phyloP scores from a whole-genome alignment of 2,329 filamentous ascomycete genomes.

The Sporothrix dimorphospora region DNA sequence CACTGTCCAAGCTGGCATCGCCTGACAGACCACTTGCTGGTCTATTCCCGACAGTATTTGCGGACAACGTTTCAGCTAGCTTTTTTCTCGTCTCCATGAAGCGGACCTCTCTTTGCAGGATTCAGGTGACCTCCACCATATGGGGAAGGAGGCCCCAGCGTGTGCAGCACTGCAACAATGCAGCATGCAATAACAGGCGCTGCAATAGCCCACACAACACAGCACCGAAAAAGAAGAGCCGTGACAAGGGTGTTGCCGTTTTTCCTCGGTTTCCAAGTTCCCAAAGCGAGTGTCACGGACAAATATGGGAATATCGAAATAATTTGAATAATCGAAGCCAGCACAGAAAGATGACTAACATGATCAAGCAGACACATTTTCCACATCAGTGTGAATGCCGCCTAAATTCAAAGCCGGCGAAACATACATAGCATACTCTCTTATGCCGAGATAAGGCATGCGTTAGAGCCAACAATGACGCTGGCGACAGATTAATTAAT shows the following conservation, averaged over 20 bases:
- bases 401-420: neutral
- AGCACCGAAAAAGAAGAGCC: neutral
- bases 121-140: neutral
- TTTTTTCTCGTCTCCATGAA: neutral
- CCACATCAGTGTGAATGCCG: neutral
- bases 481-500: constrained; percentile 2
- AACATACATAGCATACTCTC: neutral
- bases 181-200: neutral
- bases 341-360: neutral
- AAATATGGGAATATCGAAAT: neutral
- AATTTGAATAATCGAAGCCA: neutral
- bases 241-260: neutral
- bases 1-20: neutral
- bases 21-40: neutral
- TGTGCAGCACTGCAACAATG: neutral
- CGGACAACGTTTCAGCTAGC: neutral
- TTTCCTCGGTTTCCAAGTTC: neutral
- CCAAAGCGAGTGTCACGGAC: neutral
- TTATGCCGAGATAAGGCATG: neutral
- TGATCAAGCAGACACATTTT: neutral
- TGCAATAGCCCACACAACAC: neutral
- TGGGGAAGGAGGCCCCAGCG: neutral
- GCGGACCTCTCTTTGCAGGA: neutral
- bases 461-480: neutral
- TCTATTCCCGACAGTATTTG: neutral